Evolutionary conservation across 805 yeast genomes (phyloP), one percentile per base, ranked within the genome.

Genomic region (Starmerella ratchasimensis): DNA sequence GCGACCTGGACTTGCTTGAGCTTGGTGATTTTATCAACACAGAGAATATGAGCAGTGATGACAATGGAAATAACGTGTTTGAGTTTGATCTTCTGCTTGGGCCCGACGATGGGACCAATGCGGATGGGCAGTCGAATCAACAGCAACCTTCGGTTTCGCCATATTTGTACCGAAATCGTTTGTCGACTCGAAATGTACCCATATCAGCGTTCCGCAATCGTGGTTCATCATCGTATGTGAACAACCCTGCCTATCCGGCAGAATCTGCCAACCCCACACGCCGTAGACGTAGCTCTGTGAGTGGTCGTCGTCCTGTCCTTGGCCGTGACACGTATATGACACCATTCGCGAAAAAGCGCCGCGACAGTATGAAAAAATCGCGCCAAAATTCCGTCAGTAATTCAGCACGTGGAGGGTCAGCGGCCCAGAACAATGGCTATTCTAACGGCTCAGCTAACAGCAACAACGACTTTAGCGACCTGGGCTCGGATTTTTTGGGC

Each of bases 171-270:
- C 61, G 50, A 44, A 55, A 32, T 47, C 36, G 67, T 56, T 41
- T 61, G 58, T 55, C 50, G 38, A 33, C 33, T 21, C 37, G 47
- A 15, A 44, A 46, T 34, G 75, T 83, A 7, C 96, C 96, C 3
- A 60, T 86, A 28, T 80, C 93, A 2, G 96, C 96, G 1, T 88
- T 88, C 57, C 65, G 97, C 53, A 86, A 83, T 59, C 78, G 83
- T 52, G 79, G 80, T 10, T 19, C 28, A 10, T 58, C 71, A 17
- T 43, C 48, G n/a, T 43, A 39, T 16, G 46, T 38, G 16, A 14
- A 28, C 28, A 45, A 44, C 29, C 36, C 36, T 6, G 45, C 48
- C 16, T 43, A 39, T 33, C 41, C 44, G 5, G 24, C 30, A 15
- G 48, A 45, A 20, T 32, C 27, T 22, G 21, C 31, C 26, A 45